Conservation (phyloP, 2,329 filamentous ascomycete species). For the Zymoseptoria pseudotritici region DNA sequence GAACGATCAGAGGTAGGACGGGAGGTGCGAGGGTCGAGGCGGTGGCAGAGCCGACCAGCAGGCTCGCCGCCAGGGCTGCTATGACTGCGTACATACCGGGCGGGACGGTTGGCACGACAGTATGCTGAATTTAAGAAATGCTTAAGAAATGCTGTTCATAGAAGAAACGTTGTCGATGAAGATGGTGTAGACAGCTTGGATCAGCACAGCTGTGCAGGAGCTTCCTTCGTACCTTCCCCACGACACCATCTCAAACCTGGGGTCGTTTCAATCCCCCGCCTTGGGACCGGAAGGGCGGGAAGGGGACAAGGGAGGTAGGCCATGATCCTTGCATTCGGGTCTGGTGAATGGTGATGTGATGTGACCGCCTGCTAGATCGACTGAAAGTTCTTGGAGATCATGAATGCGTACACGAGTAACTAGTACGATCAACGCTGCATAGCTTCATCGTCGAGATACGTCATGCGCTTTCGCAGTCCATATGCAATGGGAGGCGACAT, state of each 20-base stretch:
- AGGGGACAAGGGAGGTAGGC: neutral
- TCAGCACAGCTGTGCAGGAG: neutral
- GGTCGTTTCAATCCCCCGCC: neutral
- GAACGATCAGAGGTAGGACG: slow-evolving; percentile 44
- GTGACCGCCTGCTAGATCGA: no score
- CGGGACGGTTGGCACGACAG: neutral
- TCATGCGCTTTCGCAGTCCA: no score
- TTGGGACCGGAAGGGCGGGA: neutral
- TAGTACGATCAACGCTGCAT: no score
- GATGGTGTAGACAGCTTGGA: no score
- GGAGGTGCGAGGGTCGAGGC: slow-evolving; percentile 50
- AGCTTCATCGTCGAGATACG: no score
- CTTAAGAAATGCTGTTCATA: no score
- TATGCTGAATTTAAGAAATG: neutral
- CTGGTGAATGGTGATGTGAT: neutral
- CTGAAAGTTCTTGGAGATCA: no score
- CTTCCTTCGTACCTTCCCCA: neutral
- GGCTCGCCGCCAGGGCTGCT: slow-evolving; percentile 17
- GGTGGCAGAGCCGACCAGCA: slow-evolving; percentile 29
- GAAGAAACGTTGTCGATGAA: no score
- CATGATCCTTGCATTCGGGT: neutral
- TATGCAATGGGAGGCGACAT: no score
- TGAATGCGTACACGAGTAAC: no score
- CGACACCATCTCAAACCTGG: neutral
- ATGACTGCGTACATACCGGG: slow-evolving; percentile 14